A percentile compares a stretch with the other conserved stretches of the same genome.
These are phyloP conservation scores for Pyropia haitanensis DNA, from an alignment of 23 red algal species.

Conservation along the genomic window DNA sequence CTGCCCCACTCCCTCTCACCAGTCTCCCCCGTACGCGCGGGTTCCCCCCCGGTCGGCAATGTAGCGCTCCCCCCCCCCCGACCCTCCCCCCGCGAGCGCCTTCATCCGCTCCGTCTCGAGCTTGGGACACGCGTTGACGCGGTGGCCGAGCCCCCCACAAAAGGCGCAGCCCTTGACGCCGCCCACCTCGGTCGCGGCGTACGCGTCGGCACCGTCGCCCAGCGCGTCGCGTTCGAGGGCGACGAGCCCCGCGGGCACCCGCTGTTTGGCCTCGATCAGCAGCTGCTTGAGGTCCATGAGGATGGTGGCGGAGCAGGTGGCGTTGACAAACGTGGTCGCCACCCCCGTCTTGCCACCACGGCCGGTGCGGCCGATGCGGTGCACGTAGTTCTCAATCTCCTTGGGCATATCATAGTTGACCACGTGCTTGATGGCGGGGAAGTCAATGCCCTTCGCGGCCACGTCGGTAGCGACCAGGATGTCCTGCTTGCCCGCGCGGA, in stretches of 20 bases:
- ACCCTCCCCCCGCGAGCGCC: conserved; percentile 36
- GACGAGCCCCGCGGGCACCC: conserved; percentile 38
- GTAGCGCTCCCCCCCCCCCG: conserved; percentile 26
- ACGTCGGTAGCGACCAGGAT: conserved; percentile 91
- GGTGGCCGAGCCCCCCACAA: conserved; percentile 83
- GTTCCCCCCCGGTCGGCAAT: background rate
- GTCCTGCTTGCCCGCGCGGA: conserved; percentile 57
- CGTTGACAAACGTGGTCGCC: conserved; percentile 76
- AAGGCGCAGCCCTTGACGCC: conserved; percentile 84
- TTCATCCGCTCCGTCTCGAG: conserved; percentile 71
- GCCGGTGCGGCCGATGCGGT: conserved; percentile 88
- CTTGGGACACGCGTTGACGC: conserved; percentile 59
- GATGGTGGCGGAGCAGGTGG: conserved; percentile 29
- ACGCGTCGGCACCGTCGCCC: conserved; percentile 11
- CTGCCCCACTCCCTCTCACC: no score
- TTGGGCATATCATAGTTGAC: conserved; percentile 93
- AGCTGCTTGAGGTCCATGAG: conserved; percentile 68
- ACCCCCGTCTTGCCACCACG: conserved; percentile 54
- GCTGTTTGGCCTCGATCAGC: conserved; percentile 75
- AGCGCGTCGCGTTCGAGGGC: conserved; percentile 26
- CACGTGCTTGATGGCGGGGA: conserved; percentile 75
- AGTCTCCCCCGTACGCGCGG: no score
- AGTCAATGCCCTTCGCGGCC: conserved; percentile 88
- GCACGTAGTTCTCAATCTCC: conserved; percentile 88
- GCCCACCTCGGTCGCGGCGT: conserved; percentile 48